Base-by-base conservation (phyloP, 1,139 yeast genomes). In the Chernovozyma aurita region DNA sequence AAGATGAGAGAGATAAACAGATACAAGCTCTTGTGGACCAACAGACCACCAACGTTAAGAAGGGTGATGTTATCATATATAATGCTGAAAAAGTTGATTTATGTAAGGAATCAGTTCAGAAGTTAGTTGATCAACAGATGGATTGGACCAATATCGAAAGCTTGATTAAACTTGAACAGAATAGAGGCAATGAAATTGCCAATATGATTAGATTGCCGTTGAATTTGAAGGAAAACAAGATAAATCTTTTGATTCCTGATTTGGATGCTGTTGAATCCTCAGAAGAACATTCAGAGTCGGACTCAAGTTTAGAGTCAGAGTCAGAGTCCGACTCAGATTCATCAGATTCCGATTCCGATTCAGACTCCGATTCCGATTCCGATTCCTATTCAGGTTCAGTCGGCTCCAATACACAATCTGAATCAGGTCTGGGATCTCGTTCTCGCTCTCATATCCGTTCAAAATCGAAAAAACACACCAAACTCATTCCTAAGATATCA, bases 81-180 rank as follows among this genome's bases (percentile, higher is more conserved):
- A 72, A 84, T 53, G 83, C 94, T 3, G 79, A 78, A 24, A 53
- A 77, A 26, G 90, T 90, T 3, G 92, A 84, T 37, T 76, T 77
- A 18, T 88, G 95, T 33, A 80, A 77, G 40, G 62, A 57, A 12
- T 82, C 86, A 9, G 83, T 92, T 7, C 82, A 80, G 41, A 65
- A 65, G 1, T 61, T 86, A 38, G 46, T 90, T 4, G 80, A 82
- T 36, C 95, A 86, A 53, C 94, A 87, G 45, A 86, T 87, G 90
- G 97, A 92, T 55, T 92, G 98, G 98, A 73, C 78, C 24, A 85
- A 87, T 44, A 88, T 90, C 42, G 96, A 85, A 53, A 79, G 82
- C 45, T 63, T 82, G 38, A 80, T 92, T 37, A 64, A 72, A 37
- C 70, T 80, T 34, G 96, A 90, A 49, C 81, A 86, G 48, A 59